phyloP scores from a whole-genome alignment of 2,329 filamentous ascomycete genomes.

The Thielaviopsis cerberus region DNA sequence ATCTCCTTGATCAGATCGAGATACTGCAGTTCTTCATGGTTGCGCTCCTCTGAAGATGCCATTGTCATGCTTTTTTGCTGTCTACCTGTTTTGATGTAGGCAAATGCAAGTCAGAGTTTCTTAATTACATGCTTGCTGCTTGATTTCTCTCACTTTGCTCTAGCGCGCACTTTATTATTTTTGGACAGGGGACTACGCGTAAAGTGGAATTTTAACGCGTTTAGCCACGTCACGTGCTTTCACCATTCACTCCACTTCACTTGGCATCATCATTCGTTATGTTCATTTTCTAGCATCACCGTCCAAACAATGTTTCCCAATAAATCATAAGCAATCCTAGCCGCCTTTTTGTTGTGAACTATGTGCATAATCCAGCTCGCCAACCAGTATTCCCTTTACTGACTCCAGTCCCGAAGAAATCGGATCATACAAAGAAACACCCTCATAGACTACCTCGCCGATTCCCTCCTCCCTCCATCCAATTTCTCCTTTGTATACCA shows the following conservation, averaged over 20 bases:
- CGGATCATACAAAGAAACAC: too few species aligned
- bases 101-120: not conserved
- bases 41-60: slow-evolving; percentile 12
- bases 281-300: too few species aligned
- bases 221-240: not conserved
- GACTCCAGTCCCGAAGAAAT: too few species aligned
- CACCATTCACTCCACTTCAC: not conserved
- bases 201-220: slow-evolving; percentile 10
- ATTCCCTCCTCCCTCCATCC: too few species aligned
- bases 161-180: not conserved
- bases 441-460: too few species aligned
- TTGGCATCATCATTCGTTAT: not conserved
- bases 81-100: not conserved
- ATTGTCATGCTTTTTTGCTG: slow-evolving; percentile 1
- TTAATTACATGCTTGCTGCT: not conserved
- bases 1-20: slow-evolving; percentile 77
- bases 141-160: not conserved
- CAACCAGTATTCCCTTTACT: too few species aligned
- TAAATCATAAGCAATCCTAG: too few species aligned
- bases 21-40: slow-evolving; percentile 85
- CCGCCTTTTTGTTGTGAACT: too few species aligned
- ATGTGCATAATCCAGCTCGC: too few species aligned
- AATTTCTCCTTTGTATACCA: not conserved
- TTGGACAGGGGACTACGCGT: not conserved
- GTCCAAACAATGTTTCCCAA: too few species aligned